Base-by-base conservation (phyloP, 2,329 filamentous ascomycete species). In the Boeremia lycopersici region DNA sequence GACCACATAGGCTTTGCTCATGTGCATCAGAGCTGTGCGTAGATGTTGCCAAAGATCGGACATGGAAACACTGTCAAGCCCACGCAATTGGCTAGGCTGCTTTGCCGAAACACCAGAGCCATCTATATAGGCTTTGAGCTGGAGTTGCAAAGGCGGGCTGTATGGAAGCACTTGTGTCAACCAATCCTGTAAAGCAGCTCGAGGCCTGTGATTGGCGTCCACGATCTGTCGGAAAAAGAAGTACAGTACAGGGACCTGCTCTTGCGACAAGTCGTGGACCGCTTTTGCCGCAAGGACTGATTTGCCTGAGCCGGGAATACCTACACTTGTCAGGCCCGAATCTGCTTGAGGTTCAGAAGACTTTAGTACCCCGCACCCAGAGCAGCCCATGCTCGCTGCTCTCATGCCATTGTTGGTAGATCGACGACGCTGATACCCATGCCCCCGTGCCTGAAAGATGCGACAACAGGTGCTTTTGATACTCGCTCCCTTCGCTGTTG, bases 221-320 rank as follows among this genome's bases (percentile, higher is more conserved):
- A 77, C 65, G 45, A 75, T 76, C n/a, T 75, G 64, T 7, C 72
- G 65, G 42, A 76, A 76, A 59, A 77, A 77, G 62, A 77, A 77
- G 57, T 64, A 76, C 1, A 77, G 47, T 34, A 11, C 30, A 36
- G 13, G 46, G 30, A 19, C 53, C 11, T 6, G 34, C 12, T 44
- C 49, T 25, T 10, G 39, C 25, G 11, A 29, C 25, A 28, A n/a
- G 13, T 29, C 25, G 15, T 41, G 38, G 10, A 41, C 12, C 6
- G 15, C 11, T n/a, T 29, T 41, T 17, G 38, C 38, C 9, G 38
- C 38, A 28, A 41, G 25, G 7, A 41, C 38, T 17, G 38, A 41
- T 29, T 41, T 41, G 13, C 38, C 38, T 10, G 38, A 41, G 38
- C 38, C 38, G 11, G 76, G 71, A 12, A 77, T 73, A 0, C 76